Evolutionary conservation across 345 rosid species (phyloP), one percentile per base, ranked within the genome.

Genomic region (Punica granatum): DNA sequence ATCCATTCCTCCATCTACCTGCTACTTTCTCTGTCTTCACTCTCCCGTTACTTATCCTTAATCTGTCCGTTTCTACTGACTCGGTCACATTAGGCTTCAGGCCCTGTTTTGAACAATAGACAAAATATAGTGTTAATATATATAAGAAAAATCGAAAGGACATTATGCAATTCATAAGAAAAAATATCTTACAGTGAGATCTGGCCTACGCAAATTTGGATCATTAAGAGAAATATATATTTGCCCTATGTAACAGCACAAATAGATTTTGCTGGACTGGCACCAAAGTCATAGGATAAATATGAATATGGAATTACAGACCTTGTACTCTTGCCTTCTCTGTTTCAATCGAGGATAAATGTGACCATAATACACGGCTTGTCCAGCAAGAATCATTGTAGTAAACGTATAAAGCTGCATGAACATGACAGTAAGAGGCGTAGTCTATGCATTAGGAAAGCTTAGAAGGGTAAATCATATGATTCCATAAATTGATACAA

Each of bases 321-420:
- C 96, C 85, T 75, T 77, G 65, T 72, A 74, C 33, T 61, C 69
- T 49, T 63, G 25, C 69, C 70, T 74, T 35, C 65, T 77, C 72
- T 37, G 63, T 72, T 80, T 82, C 60, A 77, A 42, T 35, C 81
- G 79, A 33, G 83, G 87, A 73, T 80, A 90, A 65, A 83, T 73
- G 79, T 85, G 85, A 60, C 84, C 79, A 46, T 91, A 91, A 67
- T 91, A 91, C 28, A 88, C 62, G n/a, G 90, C 59, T 74, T 89
- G 96, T 44, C 79, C 76, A 66, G 54, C 58, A 30, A 89, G 92
- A 78, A 84, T 49, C 32, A 71, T 0, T 59, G 90, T 87, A 51
- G 80, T 85, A 62, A 83, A 41, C 56, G 93, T 84, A 68, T 87
- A 89, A 73, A 89, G 64, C 97, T 91, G 86, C 75, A 71, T 43